Percentiles rank a stretch among this genome's conserved stretches.
Conservation (phyloP, 2,329 filamentous ascomycete species). For the Aspergillus cejpii region DNA sequence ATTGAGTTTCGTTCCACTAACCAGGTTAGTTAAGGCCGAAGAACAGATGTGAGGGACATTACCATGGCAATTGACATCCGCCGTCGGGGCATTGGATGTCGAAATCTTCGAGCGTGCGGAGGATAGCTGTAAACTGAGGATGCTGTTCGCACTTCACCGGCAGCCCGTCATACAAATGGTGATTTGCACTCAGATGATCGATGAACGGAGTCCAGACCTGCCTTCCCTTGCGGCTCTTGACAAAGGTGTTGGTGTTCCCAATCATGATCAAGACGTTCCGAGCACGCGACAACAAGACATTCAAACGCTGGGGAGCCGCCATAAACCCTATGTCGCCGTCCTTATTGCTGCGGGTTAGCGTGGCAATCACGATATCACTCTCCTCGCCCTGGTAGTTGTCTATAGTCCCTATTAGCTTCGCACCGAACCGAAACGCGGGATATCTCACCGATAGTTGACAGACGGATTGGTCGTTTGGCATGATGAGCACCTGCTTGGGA, state of each 20-base stretch:
- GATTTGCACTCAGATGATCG: constrained; percentile 46
- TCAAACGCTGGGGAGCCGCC: constrained; percentile 57
- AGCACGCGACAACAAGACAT: constrained; percentile 63
- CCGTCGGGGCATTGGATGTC: constrained; percentile 59
- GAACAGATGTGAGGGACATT: constrained; percentile 22
- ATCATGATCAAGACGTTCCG: constrained; percentile 61
- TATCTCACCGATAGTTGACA: constrained; percentile 64
- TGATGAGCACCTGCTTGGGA: constrained; percentile 47
- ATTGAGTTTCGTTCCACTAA: constrained; percentile 42
- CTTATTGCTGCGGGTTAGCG: constrained; percentile 60
- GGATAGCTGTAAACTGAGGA: constrained; percentile 42
- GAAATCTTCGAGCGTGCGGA: constrained; percentile 54
- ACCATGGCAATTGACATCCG: constrained; percentile 61
- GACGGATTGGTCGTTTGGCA: constrained; percentile 48
- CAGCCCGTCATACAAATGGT: constrained; percentile 54
- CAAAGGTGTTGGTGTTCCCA: constrained; percentile 63
- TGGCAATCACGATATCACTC: constrained; percentile 63
- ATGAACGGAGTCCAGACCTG: constrained; percentile 55
- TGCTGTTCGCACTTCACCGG: constrained; percentile 57
- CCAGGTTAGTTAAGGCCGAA: not conserved
- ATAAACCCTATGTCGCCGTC: constrained; percentile 65
- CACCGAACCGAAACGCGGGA: not conserved
- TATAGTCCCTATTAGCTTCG: constrained; percentile 23
- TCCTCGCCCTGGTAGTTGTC: constrained; percentile 78
- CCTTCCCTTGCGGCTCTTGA: constrained; percentile 52